Base-by-base conservation (phyloP, 192 early-diverging fungal species). In the Linderina pennispora region DNA sequence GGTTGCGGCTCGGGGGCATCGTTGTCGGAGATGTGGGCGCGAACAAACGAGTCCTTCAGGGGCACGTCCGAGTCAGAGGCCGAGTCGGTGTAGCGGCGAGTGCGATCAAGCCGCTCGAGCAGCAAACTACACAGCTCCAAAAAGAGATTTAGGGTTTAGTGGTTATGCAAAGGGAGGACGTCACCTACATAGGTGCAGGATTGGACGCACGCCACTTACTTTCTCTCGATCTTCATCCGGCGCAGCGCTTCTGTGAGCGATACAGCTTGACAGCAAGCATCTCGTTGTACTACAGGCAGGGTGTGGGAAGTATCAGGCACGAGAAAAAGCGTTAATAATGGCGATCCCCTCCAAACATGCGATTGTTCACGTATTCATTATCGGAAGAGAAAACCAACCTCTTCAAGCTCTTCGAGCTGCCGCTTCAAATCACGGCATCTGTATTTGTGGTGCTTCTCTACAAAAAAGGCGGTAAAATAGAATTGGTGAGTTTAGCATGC, bases 371-470 rank as follows among this genome's bases (percentile, higher is more conserved):
- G n/a, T n/a, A n/a, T n/a, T n/a, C n/a, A n/a, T n/a, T n/a, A n/a
- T n/a, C n/a, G n/a, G n/a, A n/a, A n/a, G n/a, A n/a, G n/a, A n/a
- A n/a, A n/a, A n/a, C n/a, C n/a, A n/a, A 40, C 38, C 38, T 61
- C 69, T 23, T 72, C 69, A 14, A 72, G 69, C 58, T 72, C 69
- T 33, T 61, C 62, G 28, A 72, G 57, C 45, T 72, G 69, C 22
- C 62, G 69, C 53, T 59, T 60, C 49, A 72, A 47, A 34, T 72
- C 69, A 32, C 62, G 56, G 39, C 69, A 72, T 20, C 62, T 56
- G 54, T 72, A 72, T 36, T 72, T 72, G 61, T 72, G 68, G 43
- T 62, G 69, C 45, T 65, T 65, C 22, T 73, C 69, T 73, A 73
- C 43, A 45, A 11, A 14, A 10, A 8, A 28, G 17, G 40, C 23